These are phyloP conservation scores for Agrocybe praecox DNA, from an alignment of 768 basidiomycete species.

Conservation along the genomic window DNA sequence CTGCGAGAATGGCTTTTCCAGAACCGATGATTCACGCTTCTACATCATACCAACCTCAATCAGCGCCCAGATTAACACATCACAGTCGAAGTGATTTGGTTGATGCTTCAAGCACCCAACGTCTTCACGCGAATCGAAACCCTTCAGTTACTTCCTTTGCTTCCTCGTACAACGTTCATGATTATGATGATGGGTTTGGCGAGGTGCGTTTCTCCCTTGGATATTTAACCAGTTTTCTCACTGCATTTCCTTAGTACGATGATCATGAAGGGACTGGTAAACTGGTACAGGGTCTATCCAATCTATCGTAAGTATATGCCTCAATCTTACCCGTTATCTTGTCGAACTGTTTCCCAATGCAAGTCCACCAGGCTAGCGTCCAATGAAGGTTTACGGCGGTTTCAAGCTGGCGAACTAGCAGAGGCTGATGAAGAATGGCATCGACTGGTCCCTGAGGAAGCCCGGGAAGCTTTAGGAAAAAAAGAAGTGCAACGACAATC, in stretches of 20 bases:
- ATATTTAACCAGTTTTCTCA: neutral
- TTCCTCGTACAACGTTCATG: conserved; percentile 41
- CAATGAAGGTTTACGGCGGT: conserved; percentile 63
- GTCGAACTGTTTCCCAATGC: conserved; percentile 16
- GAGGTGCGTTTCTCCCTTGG: conserved; percentile 29
- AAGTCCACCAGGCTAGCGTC: conserved; percentile 51
- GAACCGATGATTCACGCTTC: conserved; percentile 56
- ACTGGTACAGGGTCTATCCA: conserved; percentile 16
- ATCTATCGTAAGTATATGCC: conserved; percentile 20
- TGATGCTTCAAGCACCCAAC: conserved; percentile 3
- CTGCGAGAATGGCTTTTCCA: conserved; percentile 42
- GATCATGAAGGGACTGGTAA: conserved; percentile 16
- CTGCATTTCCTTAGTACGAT: conserved; percentile 7
- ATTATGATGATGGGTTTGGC: conserved; percentile 28
- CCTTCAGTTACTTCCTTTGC: conserved; percentile 37
- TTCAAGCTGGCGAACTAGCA: conserved; percentile 66
- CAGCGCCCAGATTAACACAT: conserved; percentile 30
- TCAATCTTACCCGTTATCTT: conserved; percentile 30
- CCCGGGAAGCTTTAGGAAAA: conserved; percentile 70
- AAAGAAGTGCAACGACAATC: conserved; percentile 85
- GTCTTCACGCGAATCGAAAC: conserved; percentile 23
- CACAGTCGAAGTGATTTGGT: conserved; percentile 42
- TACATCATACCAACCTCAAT: conserved; percentile 34
- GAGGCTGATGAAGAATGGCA: conserved; percentile 86
- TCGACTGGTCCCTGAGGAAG: conserved; percentile 70